Evolutionary conservation across 2,329 filamentous ascomycete species (phyloP).

Genomic region (Phialophora chinensis): DNA sequence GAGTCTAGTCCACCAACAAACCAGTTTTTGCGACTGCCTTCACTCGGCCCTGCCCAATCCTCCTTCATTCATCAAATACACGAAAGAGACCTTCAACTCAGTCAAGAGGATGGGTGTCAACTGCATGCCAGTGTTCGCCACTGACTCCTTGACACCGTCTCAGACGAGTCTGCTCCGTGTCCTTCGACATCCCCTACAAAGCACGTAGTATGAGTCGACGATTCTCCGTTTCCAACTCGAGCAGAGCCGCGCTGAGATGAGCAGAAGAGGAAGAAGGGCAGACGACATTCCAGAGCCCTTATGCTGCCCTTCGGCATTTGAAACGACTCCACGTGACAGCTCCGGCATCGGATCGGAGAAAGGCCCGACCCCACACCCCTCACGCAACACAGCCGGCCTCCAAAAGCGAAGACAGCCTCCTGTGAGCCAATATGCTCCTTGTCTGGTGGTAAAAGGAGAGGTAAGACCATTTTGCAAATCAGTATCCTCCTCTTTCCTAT

Average conservation of each 20-base stretch:
- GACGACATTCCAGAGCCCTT: not conserved
- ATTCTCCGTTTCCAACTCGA: not conserved
- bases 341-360: constrained; percentile 13
- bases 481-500: not conserved
- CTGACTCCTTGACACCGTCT: not conserved
- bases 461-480: not conserved
- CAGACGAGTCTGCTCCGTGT: not conserved
- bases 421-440: not conserved
- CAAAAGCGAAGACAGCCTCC: not conserved
- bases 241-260: not conserved
- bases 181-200: not conserved
- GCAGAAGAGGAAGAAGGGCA: not conserved
- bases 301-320: not conserved
- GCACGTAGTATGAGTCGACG: not conserved
- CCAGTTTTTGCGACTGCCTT: not conserved
- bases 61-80: not conserved
- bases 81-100: not conserved
- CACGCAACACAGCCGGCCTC: constrained; percentile 3
- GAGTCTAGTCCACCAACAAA: not conserved
- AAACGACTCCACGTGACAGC: not conserved
- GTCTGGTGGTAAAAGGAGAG: not conserved
- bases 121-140: not conserved
- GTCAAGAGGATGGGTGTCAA: not conserved
- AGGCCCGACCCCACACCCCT: not conserved
- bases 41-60: not conserved